Percentiles rank a stretch among this genome's conserved stretches.
Conservation (phyloP, 345 rosid genomes). For the Salix dunnii region DNA sequence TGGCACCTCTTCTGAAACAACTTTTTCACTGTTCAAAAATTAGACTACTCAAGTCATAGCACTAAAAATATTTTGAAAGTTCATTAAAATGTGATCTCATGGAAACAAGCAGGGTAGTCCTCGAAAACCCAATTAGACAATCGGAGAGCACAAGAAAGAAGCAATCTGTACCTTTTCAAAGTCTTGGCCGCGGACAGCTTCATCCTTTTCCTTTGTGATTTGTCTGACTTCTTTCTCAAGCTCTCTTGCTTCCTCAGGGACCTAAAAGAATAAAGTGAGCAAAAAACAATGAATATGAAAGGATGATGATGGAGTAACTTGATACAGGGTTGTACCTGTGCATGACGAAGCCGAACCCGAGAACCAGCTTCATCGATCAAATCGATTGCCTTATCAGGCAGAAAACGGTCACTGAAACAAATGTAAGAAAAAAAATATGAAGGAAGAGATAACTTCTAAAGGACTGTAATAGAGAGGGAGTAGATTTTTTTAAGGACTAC, state of each 20-base stretch:
- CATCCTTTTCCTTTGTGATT: conserved; percentile 90
- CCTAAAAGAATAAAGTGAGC: conserved; percentile 34
- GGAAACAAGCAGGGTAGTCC: neutral
- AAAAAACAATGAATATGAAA: neutral
- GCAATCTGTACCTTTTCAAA: conserved; percentile 72
- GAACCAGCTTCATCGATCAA: conserved; percentile 99
- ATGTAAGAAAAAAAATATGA: neutral
- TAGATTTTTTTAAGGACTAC: neutral
- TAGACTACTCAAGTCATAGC: neutral
- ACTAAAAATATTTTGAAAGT: neutral
- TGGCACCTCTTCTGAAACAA: neutral
- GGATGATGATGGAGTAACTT: neutral
- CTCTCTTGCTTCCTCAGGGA: conserved; percentile 98
- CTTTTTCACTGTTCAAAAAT: neutral
- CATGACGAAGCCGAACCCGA: conserved; percentile 94
- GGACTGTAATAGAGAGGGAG: neutral
- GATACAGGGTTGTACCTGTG: conserved; percentile 51
- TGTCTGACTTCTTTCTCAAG: conserved; percentile 93
- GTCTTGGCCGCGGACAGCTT: conserved; percentile 93
- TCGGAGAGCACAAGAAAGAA: neutral
- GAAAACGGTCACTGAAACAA: conserved; percentile 79
- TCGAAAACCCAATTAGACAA: neutral
- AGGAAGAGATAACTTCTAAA: neutral
- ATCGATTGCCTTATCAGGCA: conserved; percentile 98
- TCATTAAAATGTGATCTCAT: neutral